Conservation (phyloP, 768 basidiomycete species). For the Suillus sp. region DNA sequence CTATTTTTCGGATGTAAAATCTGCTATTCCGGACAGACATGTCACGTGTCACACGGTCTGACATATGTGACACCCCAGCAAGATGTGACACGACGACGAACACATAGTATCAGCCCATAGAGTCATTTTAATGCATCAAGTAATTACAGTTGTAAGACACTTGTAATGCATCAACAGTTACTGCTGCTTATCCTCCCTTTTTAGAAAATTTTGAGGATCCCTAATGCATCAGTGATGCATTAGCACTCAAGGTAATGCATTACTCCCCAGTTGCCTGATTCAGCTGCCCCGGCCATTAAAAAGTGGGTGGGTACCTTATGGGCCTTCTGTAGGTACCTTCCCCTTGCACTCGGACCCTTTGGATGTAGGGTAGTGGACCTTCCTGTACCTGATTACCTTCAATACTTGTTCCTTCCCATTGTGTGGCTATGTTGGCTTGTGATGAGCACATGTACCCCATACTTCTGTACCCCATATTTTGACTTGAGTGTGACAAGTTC, state of each 20-base stretch:
- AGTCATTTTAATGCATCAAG: background rate
- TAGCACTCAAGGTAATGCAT: background rate
- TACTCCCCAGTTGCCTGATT: background rate
- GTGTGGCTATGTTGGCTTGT: too few relatives aligned
- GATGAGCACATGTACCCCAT: too few relatives aligned
- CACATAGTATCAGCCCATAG: background rate
- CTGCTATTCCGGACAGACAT: too few relatives aligned
- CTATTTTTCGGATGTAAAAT: too few relatives aligned
- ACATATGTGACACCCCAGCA: too few relatives aligned
- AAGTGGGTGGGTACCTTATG: conserved; percentile 1
- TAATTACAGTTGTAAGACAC: background rate
- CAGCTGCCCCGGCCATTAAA: background rate
- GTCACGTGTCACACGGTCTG: too few relatives aligned
- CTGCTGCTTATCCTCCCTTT: background rate
- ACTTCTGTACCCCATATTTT: background rate
- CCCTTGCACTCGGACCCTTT: background rate
- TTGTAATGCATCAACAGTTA: conserved; percentile 1
- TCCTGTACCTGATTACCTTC: background rate
- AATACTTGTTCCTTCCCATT: too few relatives aligned
- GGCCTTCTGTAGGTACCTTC: conserved; percentile 1
- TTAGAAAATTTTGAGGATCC: background rate
- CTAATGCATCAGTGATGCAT: background rate
- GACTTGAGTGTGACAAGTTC: too few relatives aligned
- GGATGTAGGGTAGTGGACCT: conserved; percentile 1
- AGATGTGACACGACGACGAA: too few relatives aligned